Evolutionary conservation across 176 grass and related monocot genomes (phyloP), one percentile per base, ranked within the genome.

Genomic region (Cymbopogon citratus): DNA sequence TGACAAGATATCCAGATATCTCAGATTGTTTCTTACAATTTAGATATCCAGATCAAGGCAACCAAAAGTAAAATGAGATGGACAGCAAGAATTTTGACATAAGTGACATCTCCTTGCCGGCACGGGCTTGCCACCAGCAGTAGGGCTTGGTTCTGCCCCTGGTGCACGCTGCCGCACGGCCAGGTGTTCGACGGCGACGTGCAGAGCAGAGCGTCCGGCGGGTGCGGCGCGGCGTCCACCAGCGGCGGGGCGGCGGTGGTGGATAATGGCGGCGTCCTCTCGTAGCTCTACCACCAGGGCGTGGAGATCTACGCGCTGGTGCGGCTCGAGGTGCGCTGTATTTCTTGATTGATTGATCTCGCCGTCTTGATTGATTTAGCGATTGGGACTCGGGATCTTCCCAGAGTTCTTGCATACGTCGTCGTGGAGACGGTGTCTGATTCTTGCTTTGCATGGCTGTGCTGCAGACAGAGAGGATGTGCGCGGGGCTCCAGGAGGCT

Each of bases 221-320:
- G 64, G 3, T 86, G 79, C 29, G 81, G 79, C 15, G 27, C n/a
- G 2, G 12, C 85, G 4, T 87, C 87, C 35, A 92, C 77, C 19
- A 87, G 90, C 33, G 80, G 81, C 7, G 61, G 67, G 26, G 3
- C 31, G 0, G 44, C 4, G 43, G 1, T 5, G 1, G 21, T 1
- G 23, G 23, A 0, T 73, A 77, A 57, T 60, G 83, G 21, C 26
- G 45, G 21, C 26, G 45, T 89, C 12, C 26, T 83, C 2, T 81
- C 93, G 25, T 77, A 82, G 14, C 29, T 90, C 19, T 66, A 79
- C 69, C 66, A 45, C 79, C 88, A 87, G 43, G 80, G 81, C 12
- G 26, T 79, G 33, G 82, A 95, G 79, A 78, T 92, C 26, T 79
- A 92, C 72, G 87, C 75, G 14, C 75, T 87, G 3, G 29, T 95